Conservation (phyloP, 2,329 filamentous ascomycete species). For the Pezizomycotina sp. region DNA sequence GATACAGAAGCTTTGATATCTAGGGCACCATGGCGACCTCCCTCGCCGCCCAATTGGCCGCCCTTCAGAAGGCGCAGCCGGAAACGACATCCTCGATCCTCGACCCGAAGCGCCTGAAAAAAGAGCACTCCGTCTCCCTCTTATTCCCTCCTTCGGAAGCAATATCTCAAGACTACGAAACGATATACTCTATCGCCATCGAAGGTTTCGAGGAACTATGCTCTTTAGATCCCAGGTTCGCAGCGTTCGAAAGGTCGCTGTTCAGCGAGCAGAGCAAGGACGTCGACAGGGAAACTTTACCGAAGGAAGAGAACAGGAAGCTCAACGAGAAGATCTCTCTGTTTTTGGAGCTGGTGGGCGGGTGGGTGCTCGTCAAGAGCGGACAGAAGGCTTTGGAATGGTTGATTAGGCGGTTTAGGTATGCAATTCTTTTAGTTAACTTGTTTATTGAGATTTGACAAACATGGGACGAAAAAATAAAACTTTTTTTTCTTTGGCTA, state of each 20-base stretch:
- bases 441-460: background rate
- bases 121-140: constrained; percentile 80
- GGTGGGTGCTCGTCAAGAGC: constrained; percentile 64
- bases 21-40: constrained; percentile 61
- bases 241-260: constrained; percentile 55
- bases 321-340: constrained; percentile 61
- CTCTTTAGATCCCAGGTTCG: constrained; percentile 64
- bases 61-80: constrained; percentile 65
- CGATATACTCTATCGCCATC: constrained; percentile 67
- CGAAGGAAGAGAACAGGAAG: constrained; percentile 60
- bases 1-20: too few relatives aligned
- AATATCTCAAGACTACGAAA: constrained; percentile 75
- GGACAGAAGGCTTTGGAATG: constrained; percentile 87
- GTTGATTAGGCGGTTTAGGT: constrained; percentile 83
- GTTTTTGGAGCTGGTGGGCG: constrained; percentile 66
- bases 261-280: constrained; percentile 89
- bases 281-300: constrained; percentile 77
- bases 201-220: constrained; percentile 89
- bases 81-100: constrained; percentile 71
- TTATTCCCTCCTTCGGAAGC: constrained; percentile 81
- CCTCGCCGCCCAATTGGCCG: constrained; percentile 83
- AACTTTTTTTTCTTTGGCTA: constrained; percentile 4
- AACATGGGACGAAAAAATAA: too few relatives aligned
- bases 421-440: constrained; percentile 25
- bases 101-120: constrained; percentile 60